phyloP scores from a whole-genome alignment of 176 grass and related monocot genomes.

The Zea mays region Zm-B73-REFERENCE-NAM-5.0 NC_050104.1:160244001-160244500 shows the following conservation, averaged over 20 bases:
- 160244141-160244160: background rate
- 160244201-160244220: background rate
- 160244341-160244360: constrained; percentile 25
- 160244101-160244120: constrained; percentile 1
- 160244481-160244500: background rate
- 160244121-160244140: background rate
- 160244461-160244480: background rate
- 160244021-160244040: constrained; percentile 60
- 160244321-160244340: background rate
- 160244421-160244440: constrained; percentile 75
- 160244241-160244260: constrained; percentile 6
- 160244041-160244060: constrained; percentile 11
- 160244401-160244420: constrained; percentile 74
- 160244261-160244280: background rate
- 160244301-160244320: constrained; percentile 10
- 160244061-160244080: background rate
- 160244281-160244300: background rate
- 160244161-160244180: background rate
- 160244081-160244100: background rate
- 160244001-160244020: constrained; percentile 95
- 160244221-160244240: background rate
- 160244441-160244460: background rate
- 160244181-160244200: background rate
- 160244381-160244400: constrained; percentile 68
- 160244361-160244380: constrained; percentile 71